Base-by-base conservation (phyloP, 148 eudicot genomes). In the Camellia lanceoleosa region DNA sequence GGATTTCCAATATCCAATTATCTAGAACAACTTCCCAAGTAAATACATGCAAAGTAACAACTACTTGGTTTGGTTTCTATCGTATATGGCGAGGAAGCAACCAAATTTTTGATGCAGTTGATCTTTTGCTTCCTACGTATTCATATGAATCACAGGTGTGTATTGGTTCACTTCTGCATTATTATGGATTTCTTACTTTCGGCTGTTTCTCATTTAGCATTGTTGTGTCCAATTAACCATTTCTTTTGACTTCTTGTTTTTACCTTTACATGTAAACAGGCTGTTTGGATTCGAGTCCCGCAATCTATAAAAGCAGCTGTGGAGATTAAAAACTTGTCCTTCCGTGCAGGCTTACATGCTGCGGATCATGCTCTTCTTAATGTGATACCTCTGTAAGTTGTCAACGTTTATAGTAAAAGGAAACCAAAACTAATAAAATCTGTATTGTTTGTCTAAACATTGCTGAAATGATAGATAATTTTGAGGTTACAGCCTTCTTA, bases 341-440 rank as follows among this genome's bases (percentile, higher is more conserved):
- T 93, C 84, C 97, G 91, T 72, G 91, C 88, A 44, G 99, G 99
- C 78, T 85, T 94, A 86, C 99, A 96, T 89, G 99, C 99, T 87
- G 99, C 95, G 79, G 91, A 94, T 68, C 99, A 96, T 90, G 94
- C 99, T 83, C 89, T 92, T 84, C 97, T 89, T 64, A 92, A 96
- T 84, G 92, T 96, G 62, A 93, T 96, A 72, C 99, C 99, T 78
- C 66, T 96, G 99, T 96, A 87, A 92, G 99, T 87, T 63, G 41
- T 75, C 19, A 4, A 51, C n/a, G 16, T 68, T 65, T 7, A 23
- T 77, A 10, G 1, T 30, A 30, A 30, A 30, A 20, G 51, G 41
- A 67, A 69, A 30, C 30, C 3, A 47, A 75, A 42, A 49, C 80
- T n/a, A 41, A 30, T 2, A 30, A 2, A 1, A n/a, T 12, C 55